Percentiles rank a stretch among this genome's conserved stretches.
phyloP scores from a whole-genome alignment of 208 protist species.

The Acanthamoeba healyi region DNA sequence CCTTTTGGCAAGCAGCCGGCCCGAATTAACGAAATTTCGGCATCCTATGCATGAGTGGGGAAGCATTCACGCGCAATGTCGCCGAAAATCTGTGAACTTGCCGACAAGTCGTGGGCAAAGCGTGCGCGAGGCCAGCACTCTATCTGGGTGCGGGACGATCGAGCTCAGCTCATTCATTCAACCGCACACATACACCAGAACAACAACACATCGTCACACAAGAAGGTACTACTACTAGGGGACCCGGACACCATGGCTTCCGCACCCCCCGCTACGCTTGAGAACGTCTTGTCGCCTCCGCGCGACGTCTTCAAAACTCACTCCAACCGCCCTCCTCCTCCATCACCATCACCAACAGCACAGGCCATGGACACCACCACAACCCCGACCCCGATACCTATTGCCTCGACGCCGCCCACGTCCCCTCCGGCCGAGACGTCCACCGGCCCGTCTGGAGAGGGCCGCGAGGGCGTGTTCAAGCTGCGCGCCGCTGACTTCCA shows the following conservation, averaged over 20 bases:
- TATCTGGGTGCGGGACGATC: no score
- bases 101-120: background rate
- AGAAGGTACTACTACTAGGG: no score
- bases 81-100: background rate
- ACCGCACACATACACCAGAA: no score
- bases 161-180: no score
- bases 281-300: background rate
- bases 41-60: no score
- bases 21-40: no score
- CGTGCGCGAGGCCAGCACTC: background rate
- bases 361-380: constrained; percentile 8
- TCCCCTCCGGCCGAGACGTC: background rate
- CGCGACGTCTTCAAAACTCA: background rate
- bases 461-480: background rate
- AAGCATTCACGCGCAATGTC: no score
- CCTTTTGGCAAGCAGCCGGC: no score
- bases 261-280: background rate
- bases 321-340: background rate
- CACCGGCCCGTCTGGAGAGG: background rate
- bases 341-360: background rate
- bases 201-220: no score
- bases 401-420: background rate
- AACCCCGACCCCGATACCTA: background rate
- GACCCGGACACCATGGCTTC: background rate
- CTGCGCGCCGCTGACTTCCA: constrained; percentile 12